A percentile compares a stretch with the other conserved stretches of the same genome.
phyloP scores from a whole-genome alignment of 257 asterid genomes.

The Scutellaria galericulata region DNA sequence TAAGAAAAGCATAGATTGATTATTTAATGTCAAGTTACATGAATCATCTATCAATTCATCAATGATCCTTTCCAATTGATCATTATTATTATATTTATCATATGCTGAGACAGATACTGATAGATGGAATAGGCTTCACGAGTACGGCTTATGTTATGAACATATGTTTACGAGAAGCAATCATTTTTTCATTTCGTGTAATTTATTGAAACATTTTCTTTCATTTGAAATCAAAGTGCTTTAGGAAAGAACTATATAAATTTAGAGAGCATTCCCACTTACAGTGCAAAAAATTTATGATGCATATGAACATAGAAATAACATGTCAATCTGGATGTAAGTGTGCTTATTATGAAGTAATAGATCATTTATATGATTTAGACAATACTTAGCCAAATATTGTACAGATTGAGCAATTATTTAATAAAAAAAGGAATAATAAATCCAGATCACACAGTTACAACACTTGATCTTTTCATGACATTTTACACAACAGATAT shows the following conservation, averaged over 20 bases:
- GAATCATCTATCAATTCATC: not conserved
- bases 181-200: not conserved
- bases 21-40: not conserved
- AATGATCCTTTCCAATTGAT: conserved; percentile 6
- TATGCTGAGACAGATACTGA: not conserved
- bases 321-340: no score
- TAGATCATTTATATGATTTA: not conserved
- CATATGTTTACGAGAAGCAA: not conserved
- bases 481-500: not conserved
- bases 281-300: not conserved
- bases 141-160: not conserved
- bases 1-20: not conserved
- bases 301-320: not conserved
- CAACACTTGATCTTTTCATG: not conserved
- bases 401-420: not conserved
- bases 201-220: not conserved
- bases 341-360: no score
- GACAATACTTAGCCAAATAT: not conserved
- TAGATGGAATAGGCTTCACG: not conserved
- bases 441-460: not conserved
- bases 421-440: not conserved
- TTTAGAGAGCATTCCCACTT: conserved; percentile 3
- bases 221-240: conserved; percentile 12
- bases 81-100: conserved; percentile 1
- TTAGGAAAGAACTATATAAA: not conserved